Evolutionary conservation across 257 asterid species (phyloP).

Genomic region (Scutellaria galericulata): DNA sequence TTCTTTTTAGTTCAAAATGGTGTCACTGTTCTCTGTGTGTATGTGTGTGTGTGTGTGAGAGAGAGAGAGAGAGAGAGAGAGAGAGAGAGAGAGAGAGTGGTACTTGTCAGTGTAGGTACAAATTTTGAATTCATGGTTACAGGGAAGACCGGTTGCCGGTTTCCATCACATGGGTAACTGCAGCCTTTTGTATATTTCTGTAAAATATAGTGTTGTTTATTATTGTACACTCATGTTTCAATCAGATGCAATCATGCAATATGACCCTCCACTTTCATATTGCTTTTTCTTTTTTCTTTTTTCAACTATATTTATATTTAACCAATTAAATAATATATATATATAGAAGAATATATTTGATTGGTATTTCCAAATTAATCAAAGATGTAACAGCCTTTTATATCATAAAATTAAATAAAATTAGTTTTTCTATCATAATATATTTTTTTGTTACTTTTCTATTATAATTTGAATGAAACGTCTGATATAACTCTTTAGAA

Average conservation of each 20-base stretch:
- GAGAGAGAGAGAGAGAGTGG: neutral
- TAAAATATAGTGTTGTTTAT: conserved; percentile 18
- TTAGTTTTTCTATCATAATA: too few species aligned
- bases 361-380: too few species aligned
- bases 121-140: conserved; percentile 59
- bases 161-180: conserved; percentile 48
- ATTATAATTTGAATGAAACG: too few species aligned
- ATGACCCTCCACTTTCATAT: neutral
- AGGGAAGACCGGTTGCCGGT: conserved; percentile 59
- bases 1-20: conserved; percentile 36
- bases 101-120: conserved; percentile 35
- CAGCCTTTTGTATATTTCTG: conserved; percentile 37
- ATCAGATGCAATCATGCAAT: conserved; percentile 18
- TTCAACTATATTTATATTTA: too few species aligned
- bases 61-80: conserved; percentile 16
- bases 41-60: too few species aligned
- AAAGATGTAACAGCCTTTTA: too few species aligned
- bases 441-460: too few species aligned
- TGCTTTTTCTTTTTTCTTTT: neutral
- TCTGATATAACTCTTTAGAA: too few species aligned
- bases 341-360: too few species aligned
- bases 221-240: conserved; percentile 42
- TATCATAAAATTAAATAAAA: too few species aligned
- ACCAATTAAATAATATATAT: too few species aligned
- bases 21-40: conserved; percentile 2